Evolutionary conservation across 495 filamentous ascomycete species (phyloP).

Genomic region (Tirmania nivea): DNA sequence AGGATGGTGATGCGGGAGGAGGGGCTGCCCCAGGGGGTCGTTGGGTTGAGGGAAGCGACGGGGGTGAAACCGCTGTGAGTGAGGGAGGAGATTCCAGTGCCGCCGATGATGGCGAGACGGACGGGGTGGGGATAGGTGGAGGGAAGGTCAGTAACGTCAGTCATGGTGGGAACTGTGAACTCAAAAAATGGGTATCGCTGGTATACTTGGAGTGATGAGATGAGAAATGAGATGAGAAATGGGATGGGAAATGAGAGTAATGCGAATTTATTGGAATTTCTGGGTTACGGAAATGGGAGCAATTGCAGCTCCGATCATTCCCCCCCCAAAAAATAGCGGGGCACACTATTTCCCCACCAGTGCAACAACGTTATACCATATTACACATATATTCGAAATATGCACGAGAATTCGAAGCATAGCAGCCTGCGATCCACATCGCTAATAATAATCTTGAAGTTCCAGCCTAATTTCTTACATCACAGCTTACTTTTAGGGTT

Average conservation of each 20-base stretch:
- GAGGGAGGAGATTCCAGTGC: slow-evolving; percentile 62
- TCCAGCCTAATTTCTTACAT: too few species aligned
- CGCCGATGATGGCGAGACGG: slow-evolving; percentile 87
- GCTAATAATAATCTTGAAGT: too few species aligned
- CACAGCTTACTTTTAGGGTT: too few species aligned
- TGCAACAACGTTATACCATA: too few species aligned
- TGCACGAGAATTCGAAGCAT: too few species aligned
- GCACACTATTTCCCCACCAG: too few species aligned
- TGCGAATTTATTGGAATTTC: too few species aligned
- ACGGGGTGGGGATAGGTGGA: slow-evolving; percentile 28
- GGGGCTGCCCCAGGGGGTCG: slow-evolving; percentile 79
- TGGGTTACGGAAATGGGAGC: too few species aligned
- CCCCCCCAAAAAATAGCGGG: too few species aligned
- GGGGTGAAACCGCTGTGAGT: slow-evolving; percentile 50
- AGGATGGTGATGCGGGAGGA: slow-evolving; percentile 83
- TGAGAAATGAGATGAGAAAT: background rate
- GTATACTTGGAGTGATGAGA: background rate
- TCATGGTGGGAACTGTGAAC: background rate
- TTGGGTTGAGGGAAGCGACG: slow-evolving; percentile 45
- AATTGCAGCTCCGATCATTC: too few species aligned
- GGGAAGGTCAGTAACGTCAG: background rate
- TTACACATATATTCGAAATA: too few species aligned
- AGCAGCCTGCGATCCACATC: too few species aligned
- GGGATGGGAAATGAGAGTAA: background rate
- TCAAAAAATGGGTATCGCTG: background rate